Percentiles rank a stretch among this genome's conserved stretches.
These are phyloP conservation scores for Lepiota subincarnata DNA, from an alignment of 768 basidiomycete genomes.

Conservation along the genomic window DNA sequence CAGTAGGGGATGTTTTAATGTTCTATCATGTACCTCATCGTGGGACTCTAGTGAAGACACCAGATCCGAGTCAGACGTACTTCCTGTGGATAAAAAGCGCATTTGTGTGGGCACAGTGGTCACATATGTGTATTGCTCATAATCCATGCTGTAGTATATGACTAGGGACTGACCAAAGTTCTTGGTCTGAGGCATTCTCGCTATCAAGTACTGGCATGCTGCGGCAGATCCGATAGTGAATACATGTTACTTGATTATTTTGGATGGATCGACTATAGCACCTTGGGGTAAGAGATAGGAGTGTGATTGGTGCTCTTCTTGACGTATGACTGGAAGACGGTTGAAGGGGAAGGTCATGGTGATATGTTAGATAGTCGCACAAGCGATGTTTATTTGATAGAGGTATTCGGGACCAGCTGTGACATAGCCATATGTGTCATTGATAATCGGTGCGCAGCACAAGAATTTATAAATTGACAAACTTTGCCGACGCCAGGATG, in stretches of 20 bases:
- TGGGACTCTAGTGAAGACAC: too few species aligned
- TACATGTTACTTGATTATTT: slow-evolving; percentile 8
- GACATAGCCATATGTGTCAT: neutral
- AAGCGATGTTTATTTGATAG: slow-evolving; percentile 13
- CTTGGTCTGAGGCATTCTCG: too few species aligned
- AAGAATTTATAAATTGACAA: neutral
- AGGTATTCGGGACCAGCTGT: slow-evolving; percentile 16
- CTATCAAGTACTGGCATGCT: too few species aligned
- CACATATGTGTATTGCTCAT: too few species aligned
- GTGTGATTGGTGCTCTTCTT: neutral
- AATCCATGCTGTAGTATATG: too few species aligned
- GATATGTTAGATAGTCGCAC: slow-evolving; percentile 18
- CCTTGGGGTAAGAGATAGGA: neutral
- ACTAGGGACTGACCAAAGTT: too few species aligned
- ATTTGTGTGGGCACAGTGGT: too few species aligned
- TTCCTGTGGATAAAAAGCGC: too few species aligned
- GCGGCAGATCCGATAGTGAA: slow-evolving; percentile 16
- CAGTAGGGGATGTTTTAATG: too few species aligned
- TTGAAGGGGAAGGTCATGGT: neutral
- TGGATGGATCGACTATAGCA: slow-evolving; percentile 17
- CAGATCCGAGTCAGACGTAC: too few species aligned
- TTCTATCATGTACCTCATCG: too few species aligned
- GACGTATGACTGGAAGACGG: neutral
- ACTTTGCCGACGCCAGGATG: slow-evolving; percentile 10
- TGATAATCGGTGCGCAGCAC: neutral